Evolutionary conservation across 2,329 filamentous ascomycete genomes (phyloP), one percentile per base, ranked within the genome.

Genomic region (Penicillium sp.): DNA sequence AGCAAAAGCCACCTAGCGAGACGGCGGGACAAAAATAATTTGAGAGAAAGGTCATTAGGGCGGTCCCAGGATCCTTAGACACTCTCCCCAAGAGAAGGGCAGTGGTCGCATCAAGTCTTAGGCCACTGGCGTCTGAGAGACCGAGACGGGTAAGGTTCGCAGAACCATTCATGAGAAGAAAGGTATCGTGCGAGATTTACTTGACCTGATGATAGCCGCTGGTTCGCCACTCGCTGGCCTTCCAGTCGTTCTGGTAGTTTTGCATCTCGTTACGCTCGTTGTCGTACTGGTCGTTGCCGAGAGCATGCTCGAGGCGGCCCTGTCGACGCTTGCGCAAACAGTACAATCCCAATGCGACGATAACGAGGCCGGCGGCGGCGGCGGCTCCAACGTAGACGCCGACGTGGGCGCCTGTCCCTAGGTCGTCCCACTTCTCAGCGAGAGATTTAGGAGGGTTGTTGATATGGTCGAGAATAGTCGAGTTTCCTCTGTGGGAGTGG

Each of bases 401-500:
- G 47, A 78, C 75, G 57, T 81, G 79, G 47, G 77, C 77, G 15
- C 70, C 75, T 0, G 66, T 58, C 2, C 76, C 70, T 1, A 83
- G 71, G 18, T 74, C 67, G 23, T 63, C 65, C 75, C 75, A 78
- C 57, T 73, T 76, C 54, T 76, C 65, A 13, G 70, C 46, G 10
- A 74, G 24, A 2, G 70, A 62, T 58, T 74, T 65, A 33, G 66
- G 65, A 13, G 67, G 61, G 44, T 74, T 70, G 63, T 70, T 68
- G 38, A 74, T 56, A 45, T 71, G 63, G 1, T 65, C 51, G 12
- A 57, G 56, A 47, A 89, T 79, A 4, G 81, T 77, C 7, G 75
- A 74, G 59, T 84, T 84, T 62, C 95, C 89, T 49, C 94, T 84
- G 64, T 80, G 83, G 31, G 3, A 43, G 5, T 21, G 16, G 45